Percentiles rank a stretch among this genome's conserved stretches.
phyloP scores from a whole-genome alignment of 2,329 filamentous ascomycete species.

The Coniochaeta sp. region DNA sequence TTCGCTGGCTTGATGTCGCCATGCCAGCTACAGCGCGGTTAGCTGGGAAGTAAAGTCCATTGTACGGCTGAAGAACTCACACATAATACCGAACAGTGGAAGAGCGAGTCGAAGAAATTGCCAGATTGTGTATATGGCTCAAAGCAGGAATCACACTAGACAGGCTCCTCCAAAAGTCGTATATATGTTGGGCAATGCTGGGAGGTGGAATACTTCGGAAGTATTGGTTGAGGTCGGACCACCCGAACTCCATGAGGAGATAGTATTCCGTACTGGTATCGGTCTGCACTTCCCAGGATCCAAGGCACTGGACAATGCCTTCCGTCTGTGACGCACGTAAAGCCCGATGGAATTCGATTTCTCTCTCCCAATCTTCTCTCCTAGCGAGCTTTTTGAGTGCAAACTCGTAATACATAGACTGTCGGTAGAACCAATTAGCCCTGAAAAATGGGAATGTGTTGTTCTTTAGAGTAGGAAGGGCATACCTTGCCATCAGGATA shows the following conservation, averaged over 20 bases:
- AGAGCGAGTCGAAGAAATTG: background rate
- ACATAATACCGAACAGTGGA: background rate
- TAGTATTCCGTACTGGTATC: background rate
- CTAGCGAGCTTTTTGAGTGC: background rate
- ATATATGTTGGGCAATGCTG: background rate
- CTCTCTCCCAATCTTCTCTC: background rate
- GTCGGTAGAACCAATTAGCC: background rate
- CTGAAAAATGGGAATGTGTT: background rate
- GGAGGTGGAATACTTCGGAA: background rate
- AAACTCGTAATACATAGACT: background rate
- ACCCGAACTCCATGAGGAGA: background rate
- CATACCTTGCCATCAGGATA: background rate
- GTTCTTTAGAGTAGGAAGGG: background rate
- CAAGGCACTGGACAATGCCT: background rate
- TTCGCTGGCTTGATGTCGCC: background rate
- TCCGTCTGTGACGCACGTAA: background rate
- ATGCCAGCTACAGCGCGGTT: background rate
- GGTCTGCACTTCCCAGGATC: background rate
- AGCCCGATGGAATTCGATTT: background rate
- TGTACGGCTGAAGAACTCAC: background rate
- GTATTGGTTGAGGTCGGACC: background rate
- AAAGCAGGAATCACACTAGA: background rate
- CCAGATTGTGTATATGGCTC: background rate
- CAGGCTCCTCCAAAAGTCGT: background rate
- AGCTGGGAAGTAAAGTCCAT: background rate